phyloP scores from a whole-genome alignment of 2,329 filamentous ascomycete species.

The Ophiocordyceps camponoti-leonardi region DNA sequence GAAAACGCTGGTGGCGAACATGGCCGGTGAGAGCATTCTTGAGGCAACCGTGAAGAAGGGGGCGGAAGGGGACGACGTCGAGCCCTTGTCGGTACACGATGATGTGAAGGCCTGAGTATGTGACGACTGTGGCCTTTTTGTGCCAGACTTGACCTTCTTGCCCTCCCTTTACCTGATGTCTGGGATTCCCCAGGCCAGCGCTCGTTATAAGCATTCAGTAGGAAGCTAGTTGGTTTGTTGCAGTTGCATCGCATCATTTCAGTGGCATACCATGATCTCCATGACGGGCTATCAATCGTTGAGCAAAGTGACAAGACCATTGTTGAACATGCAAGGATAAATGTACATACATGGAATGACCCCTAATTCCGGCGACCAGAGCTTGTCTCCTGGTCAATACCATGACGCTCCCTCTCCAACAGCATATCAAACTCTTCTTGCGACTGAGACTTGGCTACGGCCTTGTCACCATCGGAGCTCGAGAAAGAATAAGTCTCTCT shows the following conservation, averaged over 20 bases:
- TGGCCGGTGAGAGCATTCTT: constrained; percentile 25
- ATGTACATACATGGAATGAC: background rate
- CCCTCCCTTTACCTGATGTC: background rate
- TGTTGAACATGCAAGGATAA: background rate
- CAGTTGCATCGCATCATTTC: background rate
- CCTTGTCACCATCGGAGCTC: constrained; percentile 17
- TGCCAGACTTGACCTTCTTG: background rate
- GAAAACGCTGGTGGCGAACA: constrained; percentile 23
- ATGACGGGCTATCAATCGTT: background rate
- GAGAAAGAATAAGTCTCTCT: constrained; percentile 17
- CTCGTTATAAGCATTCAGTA: background rate
- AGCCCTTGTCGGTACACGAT: constrained; percentile 19
- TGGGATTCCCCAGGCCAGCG: background rate
- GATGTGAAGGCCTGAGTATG: constrained; percentile 12
- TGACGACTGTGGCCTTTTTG: background rate
- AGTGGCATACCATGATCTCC: background rate
- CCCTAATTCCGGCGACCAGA: constrained; percentile 10
- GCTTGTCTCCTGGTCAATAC: constrained; percentile 10
- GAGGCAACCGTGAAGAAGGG: constrained; percentile 19
- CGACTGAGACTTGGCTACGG: constrained; percentile 23
- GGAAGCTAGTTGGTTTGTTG: background rate
- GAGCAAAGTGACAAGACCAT: background rate
- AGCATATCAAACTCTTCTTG: constrained; percentile 33
- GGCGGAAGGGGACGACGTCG: constrained; percentile 13
- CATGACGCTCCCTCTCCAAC: constrained; percentile 25